Conservation (phyloP, 768 basidiomycete species). For the Tulasnella sp. region DNA sequence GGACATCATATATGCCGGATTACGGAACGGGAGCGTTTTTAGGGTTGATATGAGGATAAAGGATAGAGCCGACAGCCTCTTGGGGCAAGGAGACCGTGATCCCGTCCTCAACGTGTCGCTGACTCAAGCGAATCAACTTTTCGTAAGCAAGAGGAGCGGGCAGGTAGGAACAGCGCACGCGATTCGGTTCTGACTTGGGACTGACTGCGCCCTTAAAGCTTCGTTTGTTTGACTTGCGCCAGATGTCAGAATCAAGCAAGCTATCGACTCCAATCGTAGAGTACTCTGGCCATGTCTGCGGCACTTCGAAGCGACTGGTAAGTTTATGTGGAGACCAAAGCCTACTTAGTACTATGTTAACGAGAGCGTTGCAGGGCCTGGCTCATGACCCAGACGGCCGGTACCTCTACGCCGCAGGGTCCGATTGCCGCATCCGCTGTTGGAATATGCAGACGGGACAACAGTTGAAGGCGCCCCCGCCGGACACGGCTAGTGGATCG, state of each 20-base stretch:
- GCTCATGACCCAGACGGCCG: slow-evolving; percentile 17
- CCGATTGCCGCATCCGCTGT: slow-evolving; percentile 30
- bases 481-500: neutral
- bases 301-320: slow-evolving; percentile 3
- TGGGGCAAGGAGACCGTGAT: neutral
- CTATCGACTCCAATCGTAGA: neutral
- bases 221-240: slow-evolving; percentile 22
- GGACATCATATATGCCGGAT: slow-evolving; percentile 15
- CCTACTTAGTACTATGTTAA: neutral
- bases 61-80: neutral
- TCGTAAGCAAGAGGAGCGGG: slow-evolving; percentile 3
- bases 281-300: slow-evolving; percentile 22
- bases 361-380: slow-evolving; percentile 1
- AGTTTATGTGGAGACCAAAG: neutral
- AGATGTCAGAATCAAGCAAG: neutral
- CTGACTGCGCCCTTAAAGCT: neutral
- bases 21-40: slow-evolving; percentile 28
- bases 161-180: neutral
- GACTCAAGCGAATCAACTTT: neutral
- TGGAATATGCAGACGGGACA: slow-evolving; percentile 35
- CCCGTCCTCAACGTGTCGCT: slow-evolving; percentile 26
- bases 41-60: slow-evolving; percentile 15
- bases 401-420: slow-evolving; percentile 36
- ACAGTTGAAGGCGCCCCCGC: slow-evolving; percentile 14
- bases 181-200: neutral